Evolutionary conservation across 352 stramenopile genomes (phyloP).

Genomic region (Pythium aristosporum): DNA sequence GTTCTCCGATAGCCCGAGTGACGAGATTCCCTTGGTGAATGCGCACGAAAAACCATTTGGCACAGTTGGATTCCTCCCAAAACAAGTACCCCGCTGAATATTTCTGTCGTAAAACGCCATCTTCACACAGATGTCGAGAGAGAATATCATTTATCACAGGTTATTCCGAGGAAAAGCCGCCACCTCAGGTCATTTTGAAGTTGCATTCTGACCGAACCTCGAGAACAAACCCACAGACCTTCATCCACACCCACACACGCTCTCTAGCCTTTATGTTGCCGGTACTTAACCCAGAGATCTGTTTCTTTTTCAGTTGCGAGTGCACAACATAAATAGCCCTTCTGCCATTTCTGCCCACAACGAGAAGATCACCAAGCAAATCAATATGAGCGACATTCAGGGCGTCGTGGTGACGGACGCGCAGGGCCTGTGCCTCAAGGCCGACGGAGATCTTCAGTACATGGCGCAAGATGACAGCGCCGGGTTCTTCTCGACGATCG

Average conservation of each 20-base stretch:
- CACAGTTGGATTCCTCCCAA: conserved; percentile 8
- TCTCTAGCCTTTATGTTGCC: conserved; percentile 19
- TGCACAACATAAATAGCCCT: background rate
- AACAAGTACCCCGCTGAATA: conserved; percentile 22
- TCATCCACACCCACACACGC: conserved; percentile 20
- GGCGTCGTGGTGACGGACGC: conserved; percentile 78
- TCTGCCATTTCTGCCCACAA: background rate
- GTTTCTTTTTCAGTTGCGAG: conserved; percentile 7
- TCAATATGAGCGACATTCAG: conserved; percentile 47
- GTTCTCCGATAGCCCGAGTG: conserved; percentile 12
- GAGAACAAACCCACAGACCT: conserved; percentile 25
- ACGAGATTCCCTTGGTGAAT: conserved; percentile 27
- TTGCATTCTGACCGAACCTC: conserved; percentile 25
- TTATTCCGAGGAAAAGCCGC: conserved; percentile 13
- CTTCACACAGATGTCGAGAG: background rate
- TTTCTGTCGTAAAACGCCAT: background rate
- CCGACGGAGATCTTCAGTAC: conserved; percentile 58
- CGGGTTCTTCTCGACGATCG: conserved; percentile 80
- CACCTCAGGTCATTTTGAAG: conserved; percentile 29
- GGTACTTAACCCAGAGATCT: conserved; percentile 8
- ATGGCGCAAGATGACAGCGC: conserved; percentile 41
- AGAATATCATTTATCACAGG: conserved; percentile 16
- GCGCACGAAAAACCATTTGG: conserved; percentile 13
- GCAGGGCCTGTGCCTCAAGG: conserved; percentile 68
- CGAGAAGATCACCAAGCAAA: conserved; percentile 6